Base-by-base conservation (phyloP, 163 green algal genomes). In the Scenedesmus sp. region DNA sequence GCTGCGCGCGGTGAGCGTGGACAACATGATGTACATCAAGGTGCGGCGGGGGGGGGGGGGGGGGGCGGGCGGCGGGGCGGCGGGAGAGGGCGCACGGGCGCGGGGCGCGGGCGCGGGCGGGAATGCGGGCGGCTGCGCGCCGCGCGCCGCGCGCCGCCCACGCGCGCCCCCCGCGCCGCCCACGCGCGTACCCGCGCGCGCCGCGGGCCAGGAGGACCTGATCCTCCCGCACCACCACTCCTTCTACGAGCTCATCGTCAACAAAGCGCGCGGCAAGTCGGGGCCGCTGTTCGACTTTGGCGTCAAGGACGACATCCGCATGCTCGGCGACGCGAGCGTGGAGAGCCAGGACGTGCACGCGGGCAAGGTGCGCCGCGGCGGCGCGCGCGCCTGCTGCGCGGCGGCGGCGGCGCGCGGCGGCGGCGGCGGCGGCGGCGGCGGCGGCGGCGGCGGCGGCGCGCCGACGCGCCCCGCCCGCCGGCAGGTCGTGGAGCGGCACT, bases 21-120 rank as follows among this genome's bases (percentile, higher is more conserved):
- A 93, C 70, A 94, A 90, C 65, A 83, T 99, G 63, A 94, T 99
- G 89, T 99, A 98, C 82, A 89, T 99, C 70, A 99, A 99, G 85
- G 88, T 90, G 51, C 20, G 83, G 17, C 36, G 33, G 22, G 29
- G 29, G 24, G n/a, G n/a, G 48, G 17, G 15, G 48, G 17, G 15
- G 48, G 17, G 15, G 48, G 17, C 18, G n/a, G n/a, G n/a, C n/a
- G n/a, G n/a, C n/a, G n/a, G n/a, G n/a, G n/a, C n/a, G n/a, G n/a
- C n/a, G n/a, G n/a, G n/a, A n/a, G n/a, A n/a, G n/a, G n/a, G n/a
- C n/a, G n/a, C n/a, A n/a, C n/a, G n/a, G n/a, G n/a, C n/a, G n/a
- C n/a, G n/a, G n/a, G n/a, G n/a, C n/a, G n/a, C n/a, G n/a, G n/a
- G n/a, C n/a, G n/a, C n/a, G n/a, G n/a, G n/a, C n/a, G n/a, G n/a